phyloP scores from a whole-genome alignment of 1,284 basidiomycete genomes.

The Moesziomyces sp. region DNA sequence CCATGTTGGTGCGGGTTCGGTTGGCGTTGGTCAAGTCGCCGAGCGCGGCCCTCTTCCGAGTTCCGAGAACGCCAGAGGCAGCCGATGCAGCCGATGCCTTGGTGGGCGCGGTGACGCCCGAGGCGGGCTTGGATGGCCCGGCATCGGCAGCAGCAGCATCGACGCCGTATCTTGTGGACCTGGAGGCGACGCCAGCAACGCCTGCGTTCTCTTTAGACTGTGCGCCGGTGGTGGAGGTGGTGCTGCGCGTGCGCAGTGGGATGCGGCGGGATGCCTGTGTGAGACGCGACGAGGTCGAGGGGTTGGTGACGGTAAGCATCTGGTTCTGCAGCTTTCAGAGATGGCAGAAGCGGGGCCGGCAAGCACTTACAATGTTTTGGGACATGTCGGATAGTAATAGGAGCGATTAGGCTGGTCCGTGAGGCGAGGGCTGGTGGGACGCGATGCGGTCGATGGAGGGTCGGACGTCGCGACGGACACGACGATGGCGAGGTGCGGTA shows the following conservation, averaged over 20 bases:
- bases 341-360: neutral
- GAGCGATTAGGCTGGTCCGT: neutral
- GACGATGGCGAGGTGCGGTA: conserved; percentile 4
- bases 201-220: conserved; percentile 51
- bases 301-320: conserved; percentile 10
- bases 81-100: conserved; percentile 30
- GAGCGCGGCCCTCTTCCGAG: conserved; percentile 64
- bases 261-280: conserved; percentile 45
- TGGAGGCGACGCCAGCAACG: conserved; percentile 27
- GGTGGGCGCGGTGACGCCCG: conserved; percentile 32
- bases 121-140: conserved; percentile 48
- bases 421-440: neutral
- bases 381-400: conserved; percentile 19
- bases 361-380: conserved; percentile 33
- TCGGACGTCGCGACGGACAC: conserved; percentile 19
- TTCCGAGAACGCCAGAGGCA: conserved; percentile 53
- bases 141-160: conserved; percentile 39
- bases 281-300: neutral
- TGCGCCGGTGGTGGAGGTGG: conserved; percentile 30
- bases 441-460: conserved; percentile 1
- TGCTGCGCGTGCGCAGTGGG: conserved; percentile 50
- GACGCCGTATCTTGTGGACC: conserved; percentile 25
- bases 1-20: conserved; percentile 38
- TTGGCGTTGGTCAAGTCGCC: conserved; percentile 66
- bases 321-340: neutral